Evolutionary conservation across 2,329 filamentous ascomycete species (phyloP).

Genomic region (Corynespora cassiicola): DNA sequence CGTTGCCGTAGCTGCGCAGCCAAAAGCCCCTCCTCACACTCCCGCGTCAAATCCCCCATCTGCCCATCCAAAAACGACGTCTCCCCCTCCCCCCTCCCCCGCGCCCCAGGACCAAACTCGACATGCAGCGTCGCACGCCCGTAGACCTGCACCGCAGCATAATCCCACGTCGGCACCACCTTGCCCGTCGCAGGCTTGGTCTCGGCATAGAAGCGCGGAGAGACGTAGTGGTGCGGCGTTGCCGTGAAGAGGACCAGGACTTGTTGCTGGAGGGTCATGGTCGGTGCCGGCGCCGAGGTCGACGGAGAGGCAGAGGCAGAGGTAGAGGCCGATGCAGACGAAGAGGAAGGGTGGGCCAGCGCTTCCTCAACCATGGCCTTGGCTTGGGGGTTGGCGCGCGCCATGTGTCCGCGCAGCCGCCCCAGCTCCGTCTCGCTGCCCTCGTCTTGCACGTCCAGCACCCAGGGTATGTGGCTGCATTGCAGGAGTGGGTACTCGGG

Average conservation of each 20-base stretch:
- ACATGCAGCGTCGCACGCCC: constrained; percentile 63
- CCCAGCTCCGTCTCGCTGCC: constrained; percentile 52
- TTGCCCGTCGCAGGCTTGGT: constrained; percentile 71
- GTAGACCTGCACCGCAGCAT: constrained; percentile 69
- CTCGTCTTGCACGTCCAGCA: constrained; percentile 44
- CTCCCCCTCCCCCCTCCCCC: too few relatives aligned
- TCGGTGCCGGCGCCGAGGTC: too few relatives aligned
- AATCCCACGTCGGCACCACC: constrained; percentile 76
- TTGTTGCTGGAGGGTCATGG: constrained; percentile 51
- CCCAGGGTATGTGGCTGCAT: constrained; percentile 32
- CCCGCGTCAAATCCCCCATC: constrained; percentile 59
- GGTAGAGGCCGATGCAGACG: constrained; percentile 5
- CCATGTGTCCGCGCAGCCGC: constrained; percentile 66
- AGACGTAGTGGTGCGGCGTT: constrained; percentile 68
- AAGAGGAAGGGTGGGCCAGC: too few relatives aligned
- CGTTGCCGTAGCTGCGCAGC: too few relatives aligned
- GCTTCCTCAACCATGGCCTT: constrained; percentile 63
- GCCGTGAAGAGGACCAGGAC: constrained; percentile 69
- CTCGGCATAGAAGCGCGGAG: constrained; percentile 67
- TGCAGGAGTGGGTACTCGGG: constrained; percentile 25
- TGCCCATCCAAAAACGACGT: constrained; percentile 61
- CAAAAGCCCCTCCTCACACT: constrained; percentile 64
- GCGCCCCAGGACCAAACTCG: too few relatives aligned
- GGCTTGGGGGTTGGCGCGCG: constrained; percentile 67
- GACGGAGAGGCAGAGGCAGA: constrained; percentile 7